Evolutionary conservation across 2,329 filamentous ascomycete genomes (phyloP), one percentile per base, ranked within the genome.

Genomic region (Albophoma yamanashiensis): DNA sequence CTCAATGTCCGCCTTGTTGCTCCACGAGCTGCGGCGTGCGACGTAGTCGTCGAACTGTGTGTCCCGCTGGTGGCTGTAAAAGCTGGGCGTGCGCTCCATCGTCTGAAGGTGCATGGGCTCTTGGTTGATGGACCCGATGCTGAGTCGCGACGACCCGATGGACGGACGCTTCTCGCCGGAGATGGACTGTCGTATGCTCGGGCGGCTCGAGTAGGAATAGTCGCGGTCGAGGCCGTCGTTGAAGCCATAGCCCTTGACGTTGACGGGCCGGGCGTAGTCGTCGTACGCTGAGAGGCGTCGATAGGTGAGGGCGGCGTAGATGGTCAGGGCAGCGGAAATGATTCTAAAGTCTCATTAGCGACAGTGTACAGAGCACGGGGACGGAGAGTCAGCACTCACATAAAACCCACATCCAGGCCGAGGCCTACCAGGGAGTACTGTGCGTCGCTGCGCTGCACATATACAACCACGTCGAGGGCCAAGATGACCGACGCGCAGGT

Each of bases 401-500:
- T 74, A 40, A 84, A 70, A 2, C 68, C 69, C 34, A 69, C 73
- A 65, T 82, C 81, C 34, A 84, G 70, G 1, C 69, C 77, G 22
- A 85, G 71, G 0, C 78, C 81, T 8, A 79, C 68, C 6, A 77
- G 65, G 0, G 80, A 79, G 69, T 81, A 84, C 39, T 77, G 68
- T 25, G 71, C 75, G 56, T 82, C 78, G 25, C 71, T 70, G 31
- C 73, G 70, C 58, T 75, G 68, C 5, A 76, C 68, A 62, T 82
- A 81, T n/a, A 82, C 74, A 42, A 81, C 74, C 34, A 82, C 69
- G 61, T 84, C 81, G 34, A 85, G 72, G 1, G 72, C 78, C 31
- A 84, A 70, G 34, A 80, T 78, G 42, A 75, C 76, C 8, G 72
- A 63, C 0, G 79, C 75, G 25, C 80, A 75, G 0, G 76, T 74